Percentiles rank a stretch among this genome's conserved stretches.
These are phyloP conservation scores for Escovopsis sp. DNA, from an alignment of 2,329 filamentous ascomycete genomes.

Conservation along the genomic window DNA sequence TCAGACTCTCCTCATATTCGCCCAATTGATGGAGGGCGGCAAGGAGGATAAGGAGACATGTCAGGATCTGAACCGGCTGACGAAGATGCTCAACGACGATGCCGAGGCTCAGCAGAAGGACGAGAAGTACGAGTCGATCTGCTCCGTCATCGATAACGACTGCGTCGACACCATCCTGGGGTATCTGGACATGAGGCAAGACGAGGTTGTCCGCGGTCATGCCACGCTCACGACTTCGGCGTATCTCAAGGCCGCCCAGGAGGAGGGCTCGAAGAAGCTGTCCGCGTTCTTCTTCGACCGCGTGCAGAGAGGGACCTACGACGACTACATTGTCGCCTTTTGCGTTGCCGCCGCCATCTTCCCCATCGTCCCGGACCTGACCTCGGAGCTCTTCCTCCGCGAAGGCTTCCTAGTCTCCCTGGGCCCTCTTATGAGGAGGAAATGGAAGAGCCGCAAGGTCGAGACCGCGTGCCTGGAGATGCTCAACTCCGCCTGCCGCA, in stretches of 20 bases:
- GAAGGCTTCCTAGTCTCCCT: conserved; percentile 74
- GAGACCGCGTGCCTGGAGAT: conserved; percentile 79
- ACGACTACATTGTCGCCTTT: conserved; percentile 82
- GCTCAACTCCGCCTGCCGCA: conserved; percentile 82
- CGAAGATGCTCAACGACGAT: conserved; percentile 44
- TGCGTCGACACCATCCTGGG: conserved; percentile 75
- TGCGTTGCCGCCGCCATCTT: conserved; percentile 85
- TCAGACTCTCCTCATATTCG: conserved; percentile 63
- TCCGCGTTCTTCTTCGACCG: conserved; percentile 60
- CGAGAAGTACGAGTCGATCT: conserved; percentile 32
- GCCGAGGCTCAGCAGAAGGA: conserved; percentile 28
- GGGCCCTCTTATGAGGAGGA: conserved; percentile 60
- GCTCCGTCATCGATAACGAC: conserved; percentile 53
- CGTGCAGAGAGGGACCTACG: conserved; percentile 60
- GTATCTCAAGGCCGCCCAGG: conserved; percentile 62
- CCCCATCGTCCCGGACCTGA: conserved; percentile 64
- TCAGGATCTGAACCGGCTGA: conserved; percentile 41
- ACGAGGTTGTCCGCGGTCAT: conserved; percentile 59
- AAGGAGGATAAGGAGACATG: conserved; percentile 64
- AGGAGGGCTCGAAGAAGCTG: conserved; percentile 55
- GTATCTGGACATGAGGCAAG: conserved; percentile 72
- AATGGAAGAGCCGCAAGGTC: conserved; percentile 72
- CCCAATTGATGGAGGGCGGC: conserved; percentile 80
- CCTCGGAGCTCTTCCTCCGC: conserved; percentile 66
- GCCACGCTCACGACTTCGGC: conserved; percentile 72